Evolutionary conservation across 148 eudicot genomes (phyloP), one percentile per base, ranked within the genome.

Genomic region (Fallopia convolvulus): DNA sequence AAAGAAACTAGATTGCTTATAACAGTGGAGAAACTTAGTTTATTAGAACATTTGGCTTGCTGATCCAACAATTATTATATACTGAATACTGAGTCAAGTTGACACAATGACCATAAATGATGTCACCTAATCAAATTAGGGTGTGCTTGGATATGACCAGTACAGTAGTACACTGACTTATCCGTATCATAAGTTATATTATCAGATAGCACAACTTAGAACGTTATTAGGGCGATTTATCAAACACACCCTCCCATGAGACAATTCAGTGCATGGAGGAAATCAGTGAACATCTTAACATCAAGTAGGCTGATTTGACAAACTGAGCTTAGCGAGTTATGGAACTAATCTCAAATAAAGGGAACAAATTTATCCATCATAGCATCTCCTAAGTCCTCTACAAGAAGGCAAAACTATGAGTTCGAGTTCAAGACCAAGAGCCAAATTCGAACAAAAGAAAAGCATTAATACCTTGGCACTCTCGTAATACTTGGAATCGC

Each of bases 401-500:
- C 3, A 1, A 30, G 18, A 30, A 14, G 4, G n/a, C 11, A 65
- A 65, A 32, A 30, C 17, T 12, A 1, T 23, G 10, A 58, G 21
- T 1, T 65, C n/a, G 14, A 32, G 33, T 3, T 65, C 6, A 63
- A 30, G 18, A 63, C 6, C 39, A 26, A 21, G 23, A 63, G 30
- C 6, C 33, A 26, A 26, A 5, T 20, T 56, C 12, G 3, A 56
- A 56, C 63, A n/a, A 58, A 58, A 55, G 23, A 18, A 55, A 18
- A 8, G 14, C 6, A 5, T 53, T 18, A 5, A 6, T 86, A 96
- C 99, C 98, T 93, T 91, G 0, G 66, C 76, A 76, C 83, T 83
- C 77, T 90, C 85, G 56, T 93, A 93, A 80, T 84, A 82, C 75
- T 80, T 83, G 41, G 87, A 82, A 76, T 79, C 90, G 75, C 88